These are phyloP conservation scores for Trichoderma brevicompactum DNA, from an alignment of 2,329 filamentous ascomycete genomes.

Conservation along the genomic window DNA sequence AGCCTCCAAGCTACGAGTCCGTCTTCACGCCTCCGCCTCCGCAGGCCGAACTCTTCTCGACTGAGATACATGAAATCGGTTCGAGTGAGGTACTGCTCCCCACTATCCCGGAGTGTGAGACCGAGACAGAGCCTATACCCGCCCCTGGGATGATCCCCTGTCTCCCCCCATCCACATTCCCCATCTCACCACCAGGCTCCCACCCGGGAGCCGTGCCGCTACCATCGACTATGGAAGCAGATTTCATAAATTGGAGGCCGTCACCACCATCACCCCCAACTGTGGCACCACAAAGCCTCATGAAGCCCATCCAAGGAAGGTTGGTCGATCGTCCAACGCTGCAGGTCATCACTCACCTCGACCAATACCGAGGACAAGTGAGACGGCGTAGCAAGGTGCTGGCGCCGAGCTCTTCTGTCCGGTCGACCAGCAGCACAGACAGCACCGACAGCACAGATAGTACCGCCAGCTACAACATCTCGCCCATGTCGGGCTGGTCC, in stretches of 20 bases:
- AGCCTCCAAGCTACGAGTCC: slow-evolving; percentile 54
- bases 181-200: slow-evolving; percentile 30
- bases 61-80: slow-evolving; percentile 58
- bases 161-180: slow-evolving; percentile 34
- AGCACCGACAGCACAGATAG: slow-evolving; percentile 46
- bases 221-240: slow-evolving; percentile 37
- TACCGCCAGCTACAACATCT: slow-evolving; percentile 50
- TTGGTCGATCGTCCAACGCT: slow-evolving; percentile 43
- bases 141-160: slow-evolving; percentile 29
- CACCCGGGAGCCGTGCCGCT: slow-evolving; percentile 10
- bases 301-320: slow-evolving; percentile 32
- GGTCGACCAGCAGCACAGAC: slow-evolving; percentile 49
- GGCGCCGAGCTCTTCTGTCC: slow-evolving; percentile 54
- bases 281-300: slow-evolving; percentile 35
- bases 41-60: slow-evolving; percentile 53
- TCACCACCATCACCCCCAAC: slow-evolving; percentile 35
- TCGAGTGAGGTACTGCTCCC: slow-evolving; percentile 49
- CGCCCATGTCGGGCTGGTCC: slow-evolving; percentile 52
- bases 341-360: slow-evolving; percentile 46
- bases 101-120: slow-evolving; percentile 38
- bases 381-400: slow-evolving; percentile 48
- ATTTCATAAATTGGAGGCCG: slow-evolving; percentile 37
- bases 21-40: slow-evolving; percentile 40
- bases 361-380: slow-evolving; percentile 38
- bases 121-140: slow-evolving; percentile 31